phyloP scores from a whole-genome alignment of 495 filamentous ascomycete species.

The Hypoxylon fuscum region DNA sequence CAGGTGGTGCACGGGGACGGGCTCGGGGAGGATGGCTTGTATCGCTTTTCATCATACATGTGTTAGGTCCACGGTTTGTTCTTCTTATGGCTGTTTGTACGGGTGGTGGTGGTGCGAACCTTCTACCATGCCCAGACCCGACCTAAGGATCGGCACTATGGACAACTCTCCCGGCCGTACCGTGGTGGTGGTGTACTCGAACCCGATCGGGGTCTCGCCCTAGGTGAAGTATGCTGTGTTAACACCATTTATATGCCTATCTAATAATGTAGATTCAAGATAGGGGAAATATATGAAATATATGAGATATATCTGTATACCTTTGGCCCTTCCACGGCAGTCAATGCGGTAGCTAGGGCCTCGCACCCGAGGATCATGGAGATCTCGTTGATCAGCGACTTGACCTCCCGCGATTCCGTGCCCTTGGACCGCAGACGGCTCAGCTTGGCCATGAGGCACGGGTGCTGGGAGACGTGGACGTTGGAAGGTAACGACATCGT shows the following conservation, averaged over 20 bases:
- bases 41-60: slow-evolving; percentile 67
- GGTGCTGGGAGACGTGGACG: slow-evolving; percentile 85
- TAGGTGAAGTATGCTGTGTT: slow-evolving; percentile 43
- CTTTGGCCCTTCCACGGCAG: slow-evolving; percentile 52
- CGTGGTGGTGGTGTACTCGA: slow-evolving; percentile 68
- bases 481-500: slow-evolving; percentile 65
- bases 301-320: slow-evolving; percentile 40
- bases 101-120: slow-evolving; percentile 52
- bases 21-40: slow-evolving; percentile 79
- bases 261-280: neutral
- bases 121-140: slow-evolving; percentile 89
- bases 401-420: slow-evolving; percentile 78
- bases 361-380: slow-evolving; percentile 82
- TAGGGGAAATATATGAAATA: neutral
- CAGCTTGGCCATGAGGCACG: slow-evolving; percentile 87
- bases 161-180: slow-evolving; percentile 72
- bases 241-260: slow-evolving; percentile 4
- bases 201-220: slow-evolving; percentile 79
- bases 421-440: slow-evolving; percentile 80
- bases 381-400: slow-evolving; percentile 85
- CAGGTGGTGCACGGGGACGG: slow-evolving; percentile 90
- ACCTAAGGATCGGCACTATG: slow-evolving; percentile 91
- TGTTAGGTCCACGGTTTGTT: slow-evolving; percentile 10
- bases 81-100: too few relatives aligned
- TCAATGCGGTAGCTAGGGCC: slow-evolving; percentile 75